Evolutionary conservation across 2,329 filamentous ascomycete species (phyloP), one percentile per base, ranked within the genome.

Genomic region (Elsinoe australis): DNA sequence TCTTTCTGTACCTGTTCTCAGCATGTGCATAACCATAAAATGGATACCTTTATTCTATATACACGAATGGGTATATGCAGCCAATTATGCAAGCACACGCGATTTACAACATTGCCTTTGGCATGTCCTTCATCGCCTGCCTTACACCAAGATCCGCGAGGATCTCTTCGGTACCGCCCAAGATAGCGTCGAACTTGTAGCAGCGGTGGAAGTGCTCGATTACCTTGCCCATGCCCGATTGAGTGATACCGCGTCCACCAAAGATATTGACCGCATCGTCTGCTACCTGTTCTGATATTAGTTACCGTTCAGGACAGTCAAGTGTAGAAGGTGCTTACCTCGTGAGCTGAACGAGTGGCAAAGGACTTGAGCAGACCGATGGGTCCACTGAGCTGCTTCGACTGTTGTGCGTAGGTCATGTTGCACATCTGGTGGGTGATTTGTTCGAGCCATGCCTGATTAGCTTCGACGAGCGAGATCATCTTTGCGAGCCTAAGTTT

Each of bases 371-470:
- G 75, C 17, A 94, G 73, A 6, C 81, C 87, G 54, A 94, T 88
- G 21, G 87, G 86, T 0, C 87, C 87, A 47, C 83, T 84, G 1
- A 94, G 76, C 57, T 83, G 75, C 60, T 79, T 79, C 18, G 83
- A 73, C 64, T 94, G 87, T 62, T 90, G 69, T 47, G 76, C 73
- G 66, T 94, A 92, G 26, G 77, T 76, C 84, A 94, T 87, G 64
- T 87, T 74, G 70, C 77, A 83, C 87, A 94, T 94, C 63, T 94
- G 87, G 70, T 87, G 87, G 15, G 86, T 87, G 60, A 92, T 81
- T 33, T 78, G 79, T 65, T 94, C 87, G 41, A 92, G 76, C 85
- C 85, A 94, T 15, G 86, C 78, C 65, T 94, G 87, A 67, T 85
- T 83, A n/a, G 84, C 75, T 65, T 94, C 87, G 55, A 80, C 77